A percentile compares a stretch with the other conserved stretches of the same genome.
phyloP scores from a whole-genome alignment of 73 alveolate genomes.

The Paramecium primaurelia region DNA sequence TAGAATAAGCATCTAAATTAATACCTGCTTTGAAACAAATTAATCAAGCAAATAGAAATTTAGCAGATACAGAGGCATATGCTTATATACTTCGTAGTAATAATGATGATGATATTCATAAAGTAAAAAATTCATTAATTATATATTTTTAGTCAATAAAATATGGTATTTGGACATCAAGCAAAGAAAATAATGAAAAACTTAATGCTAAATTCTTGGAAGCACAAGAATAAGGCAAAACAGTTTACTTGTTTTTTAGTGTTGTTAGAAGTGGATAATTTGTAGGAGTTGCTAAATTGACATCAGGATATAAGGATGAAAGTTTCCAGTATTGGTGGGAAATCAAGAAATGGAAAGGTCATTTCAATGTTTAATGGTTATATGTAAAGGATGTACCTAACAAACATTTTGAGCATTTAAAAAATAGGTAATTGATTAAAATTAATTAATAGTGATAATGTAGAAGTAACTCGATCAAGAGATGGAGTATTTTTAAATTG shows the following conservation, averaged over 20 bases:
- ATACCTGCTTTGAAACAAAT: constrained; percentile 41
- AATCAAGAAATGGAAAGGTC: constrained; percentile 60
- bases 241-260: constrained; percentile 50
- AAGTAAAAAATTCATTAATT: not conserved
- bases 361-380: constrained; percentile 58
- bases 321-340: constrained; percentile 65
- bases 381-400: constrained; percentile 55
- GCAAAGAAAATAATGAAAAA: constrained; percentile 53
- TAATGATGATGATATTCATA: constrained; percentile 63
- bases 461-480: constrained; percentile 48
- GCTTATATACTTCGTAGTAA: constrained; percentile 53
- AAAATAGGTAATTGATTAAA: constrained; percentile 22
- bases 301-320: constrained; percentile 58
- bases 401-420: constrained; percentile 56
- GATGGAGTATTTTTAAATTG: constrained; percentile 11
- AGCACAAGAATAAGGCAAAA: constrained; percentile 19
- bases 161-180: constrained; percentile 63
- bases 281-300: constrained; percentile 61
- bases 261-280: constrained; percentile 63
- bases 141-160: constrained; percentile 43
- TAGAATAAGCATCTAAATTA: constrained; percentile 5
- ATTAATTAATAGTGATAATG: constrained; percentile 15
- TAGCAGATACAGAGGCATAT: constrained; percentile 53
- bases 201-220: constrained; percentile 41
- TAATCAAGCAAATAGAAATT: not conserved